Base-by-base conservation (phyloP, 75 land plant species). In the Isoetes taiwanensis region DNA sequence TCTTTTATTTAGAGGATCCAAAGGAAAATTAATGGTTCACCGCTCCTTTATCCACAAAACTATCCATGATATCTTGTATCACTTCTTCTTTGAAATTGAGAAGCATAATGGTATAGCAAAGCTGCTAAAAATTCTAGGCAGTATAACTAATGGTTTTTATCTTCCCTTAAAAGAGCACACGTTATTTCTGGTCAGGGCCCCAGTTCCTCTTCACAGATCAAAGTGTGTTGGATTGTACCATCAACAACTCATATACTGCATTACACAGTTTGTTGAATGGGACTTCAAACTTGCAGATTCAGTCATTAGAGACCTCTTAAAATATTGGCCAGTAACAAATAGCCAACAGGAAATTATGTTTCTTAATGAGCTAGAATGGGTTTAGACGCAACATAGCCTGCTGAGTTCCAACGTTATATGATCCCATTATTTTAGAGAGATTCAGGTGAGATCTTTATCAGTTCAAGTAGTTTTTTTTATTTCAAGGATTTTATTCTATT, bases 1-100 rank as follows among this genome's bases (percentile, higher is more conserved):
- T 83, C 52, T 83, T 83, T 60, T 79, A 79, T 55, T 63, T 82
- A 0, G 85, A 82, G 68, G 85, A 82, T 52, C 79, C 71, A 0
- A 34, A 82, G 10, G 50, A 8, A 46, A 46, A 23, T 46, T 46
- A 16, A 46, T 46, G 50, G 50, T 46, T n/a, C 50, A 46, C 50
- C 6, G 50, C 5, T 23, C 50, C 16, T 46, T 46, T 23, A 46
- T 46, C 6, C 5, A 23, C 21, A 46, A 46, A 23, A 23, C 50
- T 6, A 3, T 46, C n/a, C 16, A 46, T 23, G 23, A 46, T 23
- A 46, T 46, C 16, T 46, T 46, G 11, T 46, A 46, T 23, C 16
- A 23, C 21, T 46, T 46, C 19, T 19, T 46, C 6, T 46, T 46
- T 46, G 50, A 46, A 23, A 46, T 23, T 5, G 50, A 46, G n/a